Percentiles rank a stretch among this genome's conserved stretches.
These are phyloP conservation scores for Ogataea kodamae DNA, from an alignment of 805 yeast genomes.

Conservation along the genomic window DNA sequence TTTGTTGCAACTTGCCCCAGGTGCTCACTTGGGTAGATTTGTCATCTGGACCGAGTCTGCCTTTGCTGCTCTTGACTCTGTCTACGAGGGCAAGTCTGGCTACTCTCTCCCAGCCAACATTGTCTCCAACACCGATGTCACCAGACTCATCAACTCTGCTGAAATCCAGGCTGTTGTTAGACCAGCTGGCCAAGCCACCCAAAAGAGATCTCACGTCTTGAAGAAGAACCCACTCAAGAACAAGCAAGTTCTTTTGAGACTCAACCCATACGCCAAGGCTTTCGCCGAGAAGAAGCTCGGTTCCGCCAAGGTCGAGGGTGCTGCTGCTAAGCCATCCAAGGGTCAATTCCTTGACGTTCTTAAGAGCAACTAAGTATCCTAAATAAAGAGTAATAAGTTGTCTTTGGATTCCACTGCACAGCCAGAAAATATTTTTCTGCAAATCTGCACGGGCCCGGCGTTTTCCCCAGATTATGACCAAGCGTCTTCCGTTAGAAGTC, in stretches of 20 bases:
- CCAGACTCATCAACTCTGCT: constrained; percentile 97
- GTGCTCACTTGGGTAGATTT: constrained; percentile 99
- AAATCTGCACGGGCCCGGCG: constrained; percentile 2
- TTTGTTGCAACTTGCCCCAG: constrained; percentile 98
- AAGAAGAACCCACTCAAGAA: constrained; percentile 99
- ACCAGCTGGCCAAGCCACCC: constrained; percentile 92
- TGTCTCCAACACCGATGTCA: constrained; percentile 90
- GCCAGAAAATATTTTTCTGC: too few relatives aligned
- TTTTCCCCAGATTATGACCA: constrained; percentile 48
- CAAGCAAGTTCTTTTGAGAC: constrained; percentile 96
- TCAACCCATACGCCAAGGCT: constrained; percentile 99
- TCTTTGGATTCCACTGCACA: too few relatives aligned
- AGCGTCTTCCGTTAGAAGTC: constrained; percentile 50
- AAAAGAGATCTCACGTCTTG: constrained; percentile 91
- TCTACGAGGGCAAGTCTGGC: constrained; percentile 94
- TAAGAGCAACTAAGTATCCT: constrained; percentile 49
- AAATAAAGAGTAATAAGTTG: constrained; percentile 7
- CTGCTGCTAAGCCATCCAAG: constrained; percentile 64
- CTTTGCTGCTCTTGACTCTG: constrained; percentile 91
- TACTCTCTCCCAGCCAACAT: constrained; percentile 93
- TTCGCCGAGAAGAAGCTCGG: constrained; percentile 89
- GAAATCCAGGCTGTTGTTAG: constrained; percentile 97
- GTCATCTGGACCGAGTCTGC: constrained; percentile 99
- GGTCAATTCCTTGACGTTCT: constrained; percentile 66
- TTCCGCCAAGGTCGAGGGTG: constrained; percentile 66